Conservation (phyloP, 2,329 filamentous ascomycete genomes). For the Hirsutella minnesotensis region DNA sequence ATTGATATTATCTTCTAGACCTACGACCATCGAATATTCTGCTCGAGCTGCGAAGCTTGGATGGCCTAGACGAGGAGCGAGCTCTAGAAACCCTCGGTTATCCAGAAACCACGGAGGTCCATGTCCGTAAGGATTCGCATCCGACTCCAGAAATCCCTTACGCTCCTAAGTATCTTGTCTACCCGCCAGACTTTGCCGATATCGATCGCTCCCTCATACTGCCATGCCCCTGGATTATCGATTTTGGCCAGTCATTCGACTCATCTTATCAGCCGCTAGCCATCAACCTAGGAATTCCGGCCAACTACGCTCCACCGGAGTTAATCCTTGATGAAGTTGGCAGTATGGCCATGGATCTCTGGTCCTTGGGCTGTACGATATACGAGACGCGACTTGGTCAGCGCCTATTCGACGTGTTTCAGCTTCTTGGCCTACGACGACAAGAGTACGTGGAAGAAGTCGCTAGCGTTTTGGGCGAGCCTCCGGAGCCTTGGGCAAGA, state of each 20-base stretch:
- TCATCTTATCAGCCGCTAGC: not conserved
- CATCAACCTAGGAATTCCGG: not conserved
- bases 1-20: not conserved
- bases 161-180: not conserved
- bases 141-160: not conserved
- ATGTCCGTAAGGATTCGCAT: not conserved
- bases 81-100: not conserved
- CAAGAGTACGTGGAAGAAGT: not conserved
- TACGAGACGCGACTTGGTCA: not conserved
- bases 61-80: not conserved
- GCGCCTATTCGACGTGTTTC: not conserved
- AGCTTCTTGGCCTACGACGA: not conserved
- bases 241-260: not conserved
- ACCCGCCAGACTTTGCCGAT: not conserved
- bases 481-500: not conserved
- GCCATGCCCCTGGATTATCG: not conserved
- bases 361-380: not conserved
- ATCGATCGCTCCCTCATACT: not conserved
- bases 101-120: not conserved
- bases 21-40: not conserved
- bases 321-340: not conserved
- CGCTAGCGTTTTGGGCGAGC: not conserved
- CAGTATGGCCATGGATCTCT: not conserved
- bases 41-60: not conserved
- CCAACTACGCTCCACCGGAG: not conserved